Base-by-base conservation (phyloP, 768 basidiomycete genomes). In the Leccinellum luteum region DNA sequence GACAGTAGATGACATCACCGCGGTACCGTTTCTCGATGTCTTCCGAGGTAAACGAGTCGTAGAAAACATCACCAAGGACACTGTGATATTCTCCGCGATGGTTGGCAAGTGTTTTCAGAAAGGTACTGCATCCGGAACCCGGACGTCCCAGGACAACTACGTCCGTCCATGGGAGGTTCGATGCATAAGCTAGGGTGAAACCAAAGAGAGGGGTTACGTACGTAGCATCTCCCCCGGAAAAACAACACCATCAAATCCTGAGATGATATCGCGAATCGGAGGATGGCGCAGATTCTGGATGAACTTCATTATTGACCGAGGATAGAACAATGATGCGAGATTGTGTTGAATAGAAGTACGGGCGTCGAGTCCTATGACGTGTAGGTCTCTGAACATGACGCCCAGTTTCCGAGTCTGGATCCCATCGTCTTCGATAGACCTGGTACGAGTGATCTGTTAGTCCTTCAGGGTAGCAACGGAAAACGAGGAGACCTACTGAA, bases 141-240 rank as follows among this genome's bases (percentile, higher is more conserved):
- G 15, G 25, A 25, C 4, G 25, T 25, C 25, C 25, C 4, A 3
- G 25, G 4, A 25, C 25, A 25, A 25, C 25, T 25, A 25, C 4
- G 25, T 4, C 25, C 25, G n/a, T n/a, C n/a, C 15, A 6, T 10
- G 9, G 27, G 27, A 23, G 6, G 8, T 44, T n/a, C 7, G 7
- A 41, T 6, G 38, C 14, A n/a, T 41, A 17, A n/a, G 12, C 6
- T 4, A 23, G 12, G 19, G 28, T n/a, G 52, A 30, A 32, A 51
- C 3, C 8, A 6, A 4, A 19, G 23, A 38, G 17, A 7, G 76
- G 70, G 15, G 74, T 3, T 74, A 79, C 78, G 61, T 63, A 85
- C 90, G 75, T 31, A 89, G 78, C 90, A 92, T 90, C 73, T 91
- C 87, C 15, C 87, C 87, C 0, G 86, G 81, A 4, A 81, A 77